Evolutionary conservation across 805 yeast genomes (phyloP), one percentile per base, ranked within the genome.

Genomic region (Barnettozyma pratensis): DNA sequence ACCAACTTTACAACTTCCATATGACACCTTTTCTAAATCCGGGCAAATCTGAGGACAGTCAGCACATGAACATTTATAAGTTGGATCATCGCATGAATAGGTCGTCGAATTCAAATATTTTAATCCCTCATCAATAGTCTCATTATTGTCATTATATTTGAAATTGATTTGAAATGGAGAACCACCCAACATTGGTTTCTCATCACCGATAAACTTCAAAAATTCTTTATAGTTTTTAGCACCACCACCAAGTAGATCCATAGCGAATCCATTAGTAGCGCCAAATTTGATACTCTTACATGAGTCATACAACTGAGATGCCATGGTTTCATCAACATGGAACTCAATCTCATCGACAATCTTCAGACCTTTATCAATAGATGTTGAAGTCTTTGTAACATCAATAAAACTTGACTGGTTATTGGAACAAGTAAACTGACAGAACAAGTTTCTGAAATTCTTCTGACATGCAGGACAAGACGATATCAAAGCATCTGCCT

Each of bases 201-300:
- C 95, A 63, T 92, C 98, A 10, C 98, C 98, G 45, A 94, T 67
- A 61, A 92, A 94, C 67, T 90, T 86, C 55, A 92, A 70, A 62
- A 92, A 92, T 47, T 80, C 80, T 32, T 71, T 57, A 64, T 80
- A 87, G 57, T 82, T 79, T 47, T 73, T 76, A 3, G 98, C 97
- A 2, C 98, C 98, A n/a, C 99, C 99, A 7, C 99, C 99, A 39
- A 92, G 83, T 38, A 92, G 73, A 62, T 92, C 98, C 97, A 92
- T 90, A 8, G 97, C 98, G 59, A 77, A 87, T 3, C 97, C 97
- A 65, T 91, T 92, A 3, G 97, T 90, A 7, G 97, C 96, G 4
- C 92, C 81, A 64, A 94, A 91, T 67, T 92, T 90, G 63, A 92
- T 85, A 53, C 83, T 81, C 57, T 86, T 86, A 69, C 99, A 92